Conservation (phyloP, 1,139 yeast species). For the Pichia sorboxylosa region DNA sequence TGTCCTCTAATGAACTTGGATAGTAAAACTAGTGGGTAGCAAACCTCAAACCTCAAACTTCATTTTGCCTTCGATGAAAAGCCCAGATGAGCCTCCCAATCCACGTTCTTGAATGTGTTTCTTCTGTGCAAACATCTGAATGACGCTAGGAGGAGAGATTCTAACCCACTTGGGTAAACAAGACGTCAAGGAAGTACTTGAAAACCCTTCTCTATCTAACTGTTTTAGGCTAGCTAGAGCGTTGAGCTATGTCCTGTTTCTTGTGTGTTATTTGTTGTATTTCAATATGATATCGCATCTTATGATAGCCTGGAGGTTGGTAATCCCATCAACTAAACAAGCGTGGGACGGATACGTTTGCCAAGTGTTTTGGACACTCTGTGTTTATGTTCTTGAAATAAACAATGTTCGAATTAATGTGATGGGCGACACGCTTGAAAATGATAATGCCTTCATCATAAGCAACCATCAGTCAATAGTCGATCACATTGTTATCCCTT, state of each 20-base stretch:
- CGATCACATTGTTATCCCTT: constrained; percentile 37
- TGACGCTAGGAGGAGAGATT: constrained; percentile 17
- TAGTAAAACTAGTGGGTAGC: too few relatives aligned
- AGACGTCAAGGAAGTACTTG: constrained; percentile 10
- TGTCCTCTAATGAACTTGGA: too few relatives aligned
- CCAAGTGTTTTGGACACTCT: constrained; percentile 22
- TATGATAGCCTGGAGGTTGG: constrained; percentile 11
- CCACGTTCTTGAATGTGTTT: neutral
- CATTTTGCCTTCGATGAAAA: too few relatives aligned
- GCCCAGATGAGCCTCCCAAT: too few relatives aligned
- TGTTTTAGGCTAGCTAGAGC: constrained; percentile 13
- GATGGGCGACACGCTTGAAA: constrained; percentile 32
- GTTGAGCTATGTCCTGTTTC: constrained; percentile 12
- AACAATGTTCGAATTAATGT: constrained; percentile 30
- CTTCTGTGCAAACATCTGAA: too few relatives aligned
- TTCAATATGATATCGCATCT: constrained; percentile 11
- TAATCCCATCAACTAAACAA: constrained; percentile 15
- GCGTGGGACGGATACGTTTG: constrained; percentile 14
- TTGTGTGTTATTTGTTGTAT: constrained; percentile 12
- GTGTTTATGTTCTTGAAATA: constrained; percentile 21
- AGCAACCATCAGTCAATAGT: constrained; percentile 46
- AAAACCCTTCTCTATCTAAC: constrained; percentile 6
- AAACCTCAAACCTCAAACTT: too few relatives aligned
- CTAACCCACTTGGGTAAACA: constrained; percentile 18
- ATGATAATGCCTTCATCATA: constrained; percentile 37